Percentiles rank a stretch among this genome's conserved stretches.
phyloP scores from a whole-genome alignment of 1,284 basidiomycete genomes.

The Lentinus polychrous region DNA sequence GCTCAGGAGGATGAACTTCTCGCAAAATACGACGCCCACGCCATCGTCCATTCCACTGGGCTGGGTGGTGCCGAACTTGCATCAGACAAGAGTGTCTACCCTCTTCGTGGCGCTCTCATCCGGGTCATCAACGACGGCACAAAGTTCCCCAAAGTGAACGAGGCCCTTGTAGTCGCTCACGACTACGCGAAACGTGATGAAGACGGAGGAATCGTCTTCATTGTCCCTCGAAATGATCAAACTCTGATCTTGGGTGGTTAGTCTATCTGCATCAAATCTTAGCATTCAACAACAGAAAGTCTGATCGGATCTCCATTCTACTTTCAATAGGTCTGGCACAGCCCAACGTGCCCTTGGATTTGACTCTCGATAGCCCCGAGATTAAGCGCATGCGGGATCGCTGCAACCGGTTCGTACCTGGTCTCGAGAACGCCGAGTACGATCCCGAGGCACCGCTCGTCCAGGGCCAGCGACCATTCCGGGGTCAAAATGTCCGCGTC shows the following conservation, averaged over 20 bases:
- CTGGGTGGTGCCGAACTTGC: conserved; percentile 26
- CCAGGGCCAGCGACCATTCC: conserved; percentile 29
- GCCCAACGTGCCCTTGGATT: conserved; percentile 22
- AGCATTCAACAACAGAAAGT: not conserved
- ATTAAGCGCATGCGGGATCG: conserved; percentile 28
- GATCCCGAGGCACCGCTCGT: conserved; percentile 25
- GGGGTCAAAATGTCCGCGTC: conserved; percentile 27
- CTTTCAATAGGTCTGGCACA: conserved; percentile 12
- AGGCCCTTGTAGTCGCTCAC: conserved; percentile 23
- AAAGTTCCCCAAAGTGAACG: conserved; percentile 29
- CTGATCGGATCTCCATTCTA: not conserved
- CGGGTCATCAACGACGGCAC: conserved; percentile 32
- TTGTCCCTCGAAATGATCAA: conserved; percentile 13
- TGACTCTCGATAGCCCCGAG: conserved; percentile 27
- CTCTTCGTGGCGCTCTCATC: conserved; percentile 32
- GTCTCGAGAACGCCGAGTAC: conserved; percentile 24
- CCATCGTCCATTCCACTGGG: conserved; percentile 30
- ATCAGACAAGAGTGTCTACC: conserved; percentile 27
- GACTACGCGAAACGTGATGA: conserved; percentile 15
- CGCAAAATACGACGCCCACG: conserved; percentile 23
- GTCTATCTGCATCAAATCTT: not conserved
- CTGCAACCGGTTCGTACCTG: conserved; percentile 28
- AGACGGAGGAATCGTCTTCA: conserved; percentile 17
- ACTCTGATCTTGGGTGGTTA: conserved; percentile 15
- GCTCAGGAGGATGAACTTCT: conserved; percentile 25